phyloP scores from a whole-genome alignment of 2,329 filamentous ascomycete genomes.

The Claviceps fusiformis region DNA sequence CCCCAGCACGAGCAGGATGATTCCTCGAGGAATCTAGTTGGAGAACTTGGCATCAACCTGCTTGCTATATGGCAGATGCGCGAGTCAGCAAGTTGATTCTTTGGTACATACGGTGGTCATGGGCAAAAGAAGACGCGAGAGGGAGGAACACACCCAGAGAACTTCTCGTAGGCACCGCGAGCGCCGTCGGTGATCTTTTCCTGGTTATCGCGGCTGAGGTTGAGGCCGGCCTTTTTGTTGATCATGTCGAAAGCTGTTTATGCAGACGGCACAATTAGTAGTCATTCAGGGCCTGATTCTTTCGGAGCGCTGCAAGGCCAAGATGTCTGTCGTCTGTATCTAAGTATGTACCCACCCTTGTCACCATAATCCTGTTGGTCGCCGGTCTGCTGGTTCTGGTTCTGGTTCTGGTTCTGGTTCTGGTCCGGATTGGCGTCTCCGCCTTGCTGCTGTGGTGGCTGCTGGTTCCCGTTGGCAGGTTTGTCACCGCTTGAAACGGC shows the following conservation, averaged over 20 bases:
- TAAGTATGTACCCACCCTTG: slow-evolving; percentile 18
- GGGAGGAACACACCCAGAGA: slow-evolving; percentile 18
- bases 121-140: background rate
- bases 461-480: background rate
- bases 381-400: slow-evolving; percentile 7
- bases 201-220: slow-evolving; percentile 18
- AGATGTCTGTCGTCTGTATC: background rate
- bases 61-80: slow-evolving; percentile 6
- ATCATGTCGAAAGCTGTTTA: slow-evolving; percentile 15
- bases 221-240: slow-evolving; percentile 21
- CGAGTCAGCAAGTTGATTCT: background rate
- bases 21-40: slow-evolving; percentile 15
- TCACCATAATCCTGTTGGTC: slow-evolving; percentile 21
- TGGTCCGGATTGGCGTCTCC: background rate
- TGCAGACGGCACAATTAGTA: background rate
- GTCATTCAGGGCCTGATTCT: too few species aligned
- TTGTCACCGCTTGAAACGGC: slow-evolving; percentile 4
- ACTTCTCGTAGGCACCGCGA: slow-evolving; percentile 22
- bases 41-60: slow-evolving; percentile 20
- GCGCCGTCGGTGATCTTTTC: slow-evolving; percentile 26
- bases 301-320: too few species aligned
- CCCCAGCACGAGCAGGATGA: background rate
- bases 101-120: background rate
- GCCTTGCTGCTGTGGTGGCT: slow-evolving; percentile 9
- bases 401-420: slow-evolving; percentile 7